These are phyloP conservation scores for Pugionium cornutum DNA, from an alignment of 345 rosid genomes.

Conservation along the genomic window DNA sequence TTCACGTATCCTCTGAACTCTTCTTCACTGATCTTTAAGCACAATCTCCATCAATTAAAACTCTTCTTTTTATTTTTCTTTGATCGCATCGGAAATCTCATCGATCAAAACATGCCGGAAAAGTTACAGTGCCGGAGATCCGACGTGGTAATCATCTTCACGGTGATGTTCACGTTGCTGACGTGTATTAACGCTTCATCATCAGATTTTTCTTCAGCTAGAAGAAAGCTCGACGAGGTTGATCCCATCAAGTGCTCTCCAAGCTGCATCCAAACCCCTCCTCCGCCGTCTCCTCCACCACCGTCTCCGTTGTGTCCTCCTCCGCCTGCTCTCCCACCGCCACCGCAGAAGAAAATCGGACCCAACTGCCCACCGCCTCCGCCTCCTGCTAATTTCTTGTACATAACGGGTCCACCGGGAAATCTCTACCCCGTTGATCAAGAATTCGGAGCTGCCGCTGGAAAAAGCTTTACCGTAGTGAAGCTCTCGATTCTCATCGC, in stretches of 20 bases:
- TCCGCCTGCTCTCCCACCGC: constrained; percentile 46
- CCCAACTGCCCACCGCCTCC: constrained; percentile 67
- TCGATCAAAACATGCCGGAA: constrained; percentile 17
- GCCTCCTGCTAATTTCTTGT: constrained; percentile 49
- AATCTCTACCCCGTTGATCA: constrained; percentile 55
- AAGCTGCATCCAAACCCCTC: constrained; percentile 52
- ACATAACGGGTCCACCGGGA: constrained; percentile 69
- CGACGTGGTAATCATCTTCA: constrained; percentile 11
- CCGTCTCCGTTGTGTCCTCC: constrained; percentile 50
- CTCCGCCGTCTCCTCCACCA: constrained; percentile 53
- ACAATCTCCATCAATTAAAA: background rate
- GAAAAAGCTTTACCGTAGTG: too few species aligned
- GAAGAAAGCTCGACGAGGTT: constrained; percentile 39
- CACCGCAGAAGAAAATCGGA: constrained; percentile 48
- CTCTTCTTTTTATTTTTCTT: constrained; percentile 13
- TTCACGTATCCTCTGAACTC: constrained; percentile 34
- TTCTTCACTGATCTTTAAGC: background rate
- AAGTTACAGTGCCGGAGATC: constrained; percentile 13
- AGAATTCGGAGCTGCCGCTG: constrained; percentile 37
- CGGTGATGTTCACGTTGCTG: constrained; percentile 36
- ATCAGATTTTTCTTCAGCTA: constrained; percentile 25
- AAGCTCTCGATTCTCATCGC: too few species aligned
- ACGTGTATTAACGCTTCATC: constrained; percentile 24
- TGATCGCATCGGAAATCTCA: background rate
- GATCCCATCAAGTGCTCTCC: constrained; percentile 55